Evolutionary conservation across 495 filamentous ascomycete genomes (phyloP).

Genomic region (Aspergillus affinis): DNA sequence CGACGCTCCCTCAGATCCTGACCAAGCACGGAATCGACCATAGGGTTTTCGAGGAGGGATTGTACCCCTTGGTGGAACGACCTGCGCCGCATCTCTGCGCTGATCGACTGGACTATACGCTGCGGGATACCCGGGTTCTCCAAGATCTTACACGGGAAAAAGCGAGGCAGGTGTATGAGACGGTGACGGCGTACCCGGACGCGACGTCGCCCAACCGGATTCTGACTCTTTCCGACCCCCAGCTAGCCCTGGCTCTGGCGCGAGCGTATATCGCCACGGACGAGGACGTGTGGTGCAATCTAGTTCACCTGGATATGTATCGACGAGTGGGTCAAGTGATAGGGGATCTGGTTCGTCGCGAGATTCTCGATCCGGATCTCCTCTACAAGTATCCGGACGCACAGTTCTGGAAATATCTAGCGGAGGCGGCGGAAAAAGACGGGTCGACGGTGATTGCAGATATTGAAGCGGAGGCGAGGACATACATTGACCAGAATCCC

Average conservation of each 20-base stretch:
- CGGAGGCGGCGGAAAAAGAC: background rate
- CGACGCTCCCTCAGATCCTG: constrained; percentile 34
- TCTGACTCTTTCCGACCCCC: constrained; percentile 32
- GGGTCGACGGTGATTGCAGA: background rate
- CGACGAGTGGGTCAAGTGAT: constrained; percentile 35
- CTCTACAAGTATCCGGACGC: too few relatives aligned
- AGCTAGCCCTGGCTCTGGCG: constrained; percentile 31
- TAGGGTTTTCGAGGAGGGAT: constrained; percentile 37
- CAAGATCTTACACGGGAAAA: constrained; percentile 29
- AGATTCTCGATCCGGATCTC: too few relatives aligned
- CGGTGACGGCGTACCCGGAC: constrained; percentile 32
- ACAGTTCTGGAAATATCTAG: too few relatives aligned
- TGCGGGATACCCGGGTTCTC: constrained; percentile 38
- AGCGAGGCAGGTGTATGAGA: constrained; percentile 22
- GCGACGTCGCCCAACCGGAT: constrained; percentile 27
- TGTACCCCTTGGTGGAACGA: constrained; percentile 43
- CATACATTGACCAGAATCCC: too few relatives aligned
- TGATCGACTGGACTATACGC: constrained; percentile 43
- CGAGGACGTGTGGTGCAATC: constrained; percentile 38
- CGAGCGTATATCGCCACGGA: constrained; percentile 36
- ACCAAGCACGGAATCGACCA: constrained; percentile 28
- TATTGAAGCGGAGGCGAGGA: background rate
- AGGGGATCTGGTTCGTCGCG: constrained; percentile 18
- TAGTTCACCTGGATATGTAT: constrained; percentile 33
- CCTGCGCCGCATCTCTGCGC: constrained; percentile 42